phyloP scores from a whole-genome alignment of 257 asterid species.

The Voacanga thouarsii region DNA sequence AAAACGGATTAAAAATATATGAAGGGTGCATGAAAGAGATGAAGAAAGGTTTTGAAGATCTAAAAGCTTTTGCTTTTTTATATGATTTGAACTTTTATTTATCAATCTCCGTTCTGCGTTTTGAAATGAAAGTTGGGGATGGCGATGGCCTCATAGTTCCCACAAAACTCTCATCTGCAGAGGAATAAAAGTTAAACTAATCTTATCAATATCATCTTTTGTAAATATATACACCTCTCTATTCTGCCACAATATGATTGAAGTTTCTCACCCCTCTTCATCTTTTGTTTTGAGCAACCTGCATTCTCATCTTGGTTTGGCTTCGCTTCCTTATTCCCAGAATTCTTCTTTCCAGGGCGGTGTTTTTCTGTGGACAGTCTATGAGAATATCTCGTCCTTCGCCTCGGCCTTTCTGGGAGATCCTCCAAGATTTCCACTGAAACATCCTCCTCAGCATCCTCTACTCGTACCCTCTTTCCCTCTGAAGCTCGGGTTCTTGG shows the following conservation, averaged over 20 bases:
- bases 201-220: background rate
- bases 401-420: too few species aligned
- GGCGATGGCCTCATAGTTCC: background rate
- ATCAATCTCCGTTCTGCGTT: background rate
- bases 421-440: conserved; percentile 12
- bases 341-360: too few species aligned
- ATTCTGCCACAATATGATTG: too few species aligned
- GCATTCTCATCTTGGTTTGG: background rate
- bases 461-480: background rate
- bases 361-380: too few species aligned
- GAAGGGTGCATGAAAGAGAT: conserved; percentile 26
- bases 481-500: background rate
- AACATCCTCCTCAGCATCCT: conserved; percentile 6
- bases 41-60: conserved; percentile 17
- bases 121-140: background rate
- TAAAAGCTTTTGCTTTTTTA: conserved; percentile 17
- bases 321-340: background rate
- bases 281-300: background rate
- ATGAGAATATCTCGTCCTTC: background rate
- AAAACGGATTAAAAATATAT: background rate
- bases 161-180: background rate
- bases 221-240: background rate
- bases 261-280: background rate
- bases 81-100: conserved; percentile 9
- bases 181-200: background rate